Conservation (phyloP, 306 rosid species). For the Vigna mungo region DNA sequence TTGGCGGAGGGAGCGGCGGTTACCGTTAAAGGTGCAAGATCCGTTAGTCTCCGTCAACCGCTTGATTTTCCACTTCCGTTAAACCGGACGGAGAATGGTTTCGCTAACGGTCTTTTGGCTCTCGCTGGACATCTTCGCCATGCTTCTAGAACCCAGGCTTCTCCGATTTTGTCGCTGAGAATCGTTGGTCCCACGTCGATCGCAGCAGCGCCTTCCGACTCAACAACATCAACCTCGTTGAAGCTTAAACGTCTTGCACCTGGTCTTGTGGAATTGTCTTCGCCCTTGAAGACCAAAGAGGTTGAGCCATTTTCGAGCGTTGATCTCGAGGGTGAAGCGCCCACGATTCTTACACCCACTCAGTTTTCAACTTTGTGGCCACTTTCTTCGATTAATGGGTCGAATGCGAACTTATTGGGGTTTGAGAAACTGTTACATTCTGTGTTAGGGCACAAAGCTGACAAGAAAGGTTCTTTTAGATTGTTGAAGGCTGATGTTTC, state of each 20-base stretch:
- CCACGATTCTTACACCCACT: constrained; percentile 68
- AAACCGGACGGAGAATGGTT: constrained; percentile 61
- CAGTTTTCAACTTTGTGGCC: constrained; percentile 83
- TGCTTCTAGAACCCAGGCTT: constrained; percentile 57
- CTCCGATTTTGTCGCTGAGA: constrained; percentile 77
- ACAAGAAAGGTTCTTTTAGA: constrained; percentile 78
- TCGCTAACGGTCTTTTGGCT: constrained; percentile 80
- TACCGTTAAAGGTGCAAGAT: constrained; percentile 90
- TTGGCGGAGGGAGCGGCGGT: constrained; percentile 98
- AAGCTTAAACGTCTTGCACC: constrained; percentile 97
- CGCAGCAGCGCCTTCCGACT: constrained; percentile 64
- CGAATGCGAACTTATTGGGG: constrained; percentile 75
- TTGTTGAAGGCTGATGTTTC: constrained; percentile 90
- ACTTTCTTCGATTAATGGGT: constrained; percentile 80
- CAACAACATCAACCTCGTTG: constrained; percentile 73
- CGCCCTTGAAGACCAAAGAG: constrained; percentile 54
- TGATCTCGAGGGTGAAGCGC: constrained; percentile 57
- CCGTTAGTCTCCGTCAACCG: constrained; percentile 89
- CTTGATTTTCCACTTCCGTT: constrained; percentile 85
- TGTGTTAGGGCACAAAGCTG: constrained; percentile 75
- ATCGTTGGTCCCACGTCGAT: constrained; percentile 91
- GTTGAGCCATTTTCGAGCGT: constrained; percentile 54
- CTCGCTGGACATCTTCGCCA: constrained; percentile 80
- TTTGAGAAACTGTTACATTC: constrained; percentile 75
- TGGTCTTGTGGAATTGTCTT: constrained; percentile 89